Base-by-base conservation (phyloP, 1,284 basidiomycete genomes). In the Peniophora sp. region DNA sequence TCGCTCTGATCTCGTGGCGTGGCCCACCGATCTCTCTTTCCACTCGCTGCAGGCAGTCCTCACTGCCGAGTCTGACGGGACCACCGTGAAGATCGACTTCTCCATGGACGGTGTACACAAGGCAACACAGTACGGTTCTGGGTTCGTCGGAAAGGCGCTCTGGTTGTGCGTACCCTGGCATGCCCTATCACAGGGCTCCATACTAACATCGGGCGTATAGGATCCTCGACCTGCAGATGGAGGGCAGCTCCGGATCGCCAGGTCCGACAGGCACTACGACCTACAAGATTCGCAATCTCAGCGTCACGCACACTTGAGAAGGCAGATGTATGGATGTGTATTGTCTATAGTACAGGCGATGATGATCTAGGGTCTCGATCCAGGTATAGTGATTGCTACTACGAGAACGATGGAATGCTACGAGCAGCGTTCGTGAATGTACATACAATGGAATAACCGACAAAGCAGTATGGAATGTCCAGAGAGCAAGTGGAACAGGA, bases 201-300 rank as follows among this genome's bases (percentile, higher is more conserved):
- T 37, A 8, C 15, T 11, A 27, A 17, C 46, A 51, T 35, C 14
- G 23, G 22, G 11, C 34, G n/a, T 27, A 32, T 51, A 72, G 71
- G n/a, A 73, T 73, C 47, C 63, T 73, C 47, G 68, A 73, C 52
- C 56, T 73, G n/a, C 71, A 72, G 70, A 73, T 74, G 71, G 72
- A 74, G 57, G 71, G 71, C 3, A 72, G 70, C 51, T 67, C 71
- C 5, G 72, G 72, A 11, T 62, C 67, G 47, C 72, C 71, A 32
- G 72, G 72, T 15, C 71, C 69, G 1, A 61, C 59, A 10, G 66
- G 64, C 10, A 66, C 63, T 9, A 68, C 69, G 8, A 69, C 64
- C 2, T 71, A 68, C 54, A 65, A 68, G 52, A 58, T 61, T 48
- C 63, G 68, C n/a, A 69, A 71, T 48, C 59, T 71, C 5, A 50